Evolutionary conservation across 306 rosid species (phyloP).

Genomic region (Inga leiocalycina): DNA sequence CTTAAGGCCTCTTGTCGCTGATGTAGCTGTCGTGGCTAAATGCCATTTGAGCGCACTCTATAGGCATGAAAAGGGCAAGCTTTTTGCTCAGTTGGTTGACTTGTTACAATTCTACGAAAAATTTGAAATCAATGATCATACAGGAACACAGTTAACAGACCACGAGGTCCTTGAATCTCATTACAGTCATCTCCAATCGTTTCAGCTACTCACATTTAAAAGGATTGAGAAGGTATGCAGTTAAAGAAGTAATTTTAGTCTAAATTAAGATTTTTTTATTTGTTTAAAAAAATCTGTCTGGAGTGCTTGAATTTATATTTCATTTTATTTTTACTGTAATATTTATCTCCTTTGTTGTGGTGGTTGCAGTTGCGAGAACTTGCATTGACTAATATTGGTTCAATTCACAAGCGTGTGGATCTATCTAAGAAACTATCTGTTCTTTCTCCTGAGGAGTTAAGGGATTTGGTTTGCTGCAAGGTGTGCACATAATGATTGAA

Average conservation of each 20-base stretch:
- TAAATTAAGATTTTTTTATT: conserved; percentile 1
- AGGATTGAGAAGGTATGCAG: conserved; percentile 76
- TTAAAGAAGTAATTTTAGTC: conserved; percentile 18
- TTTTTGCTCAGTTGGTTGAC: conserved; percentile 94
- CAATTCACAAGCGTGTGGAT: conserved; percentile 82
- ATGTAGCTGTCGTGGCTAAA: conserved; percentile 95
- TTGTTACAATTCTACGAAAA: conserved; percentile 91
- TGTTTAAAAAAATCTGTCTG: neutral
- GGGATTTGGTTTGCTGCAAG: conserved; percentile 90
- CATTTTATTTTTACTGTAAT: conserved; percentile 18
- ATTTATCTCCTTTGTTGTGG: conserved; percentile 23
- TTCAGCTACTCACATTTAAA: conserved; percentile 88
- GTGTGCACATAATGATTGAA: conserved; percentile 43
- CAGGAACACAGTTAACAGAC: conserved; percentile 86
- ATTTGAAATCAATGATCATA: conserved; percentile 95
- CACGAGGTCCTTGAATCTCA: conserved; percentile 94
- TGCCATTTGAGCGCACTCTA: conserved; percentile 96
- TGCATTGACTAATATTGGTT: conserved; percentile 85
- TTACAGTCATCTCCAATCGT: conserved; percentile 80
- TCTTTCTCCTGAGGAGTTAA: conserved; percentile 75
- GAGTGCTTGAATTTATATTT: conserved; percentile 19
- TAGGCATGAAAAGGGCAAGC: conserved; percentile 89
- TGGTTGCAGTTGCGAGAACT: conserved; percentile 77
- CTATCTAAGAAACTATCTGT: conserved; percentile 85
- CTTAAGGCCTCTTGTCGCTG: conserved; percentile 94